Percentiles rank a stretch among this genome's conserved stretches.
phyloP scores from a whole-genome alignment of 805 yeast species.

The Deakozyma indianensis region DNA sequence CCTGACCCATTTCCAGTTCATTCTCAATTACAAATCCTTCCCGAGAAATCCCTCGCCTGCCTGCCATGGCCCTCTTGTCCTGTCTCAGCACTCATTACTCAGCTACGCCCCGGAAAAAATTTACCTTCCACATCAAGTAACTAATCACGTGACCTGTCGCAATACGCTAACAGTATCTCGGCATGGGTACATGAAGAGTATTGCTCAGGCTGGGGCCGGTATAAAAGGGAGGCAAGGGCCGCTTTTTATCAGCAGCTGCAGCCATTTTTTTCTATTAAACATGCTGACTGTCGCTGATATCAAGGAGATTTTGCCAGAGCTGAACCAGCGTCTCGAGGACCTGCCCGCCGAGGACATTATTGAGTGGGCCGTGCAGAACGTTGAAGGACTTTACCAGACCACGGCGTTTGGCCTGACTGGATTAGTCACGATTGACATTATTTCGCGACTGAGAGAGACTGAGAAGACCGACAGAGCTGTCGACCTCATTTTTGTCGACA shows the following conservation, averaged over 20 bases:
- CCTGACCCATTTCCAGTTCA: too few relatives aligned
- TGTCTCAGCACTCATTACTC: too few relatives aligned
- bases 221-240: not conserved
- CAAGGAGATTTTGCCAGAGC: constrained; percentile 42
- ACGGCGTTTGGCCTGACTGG: constrained; percentile 96
- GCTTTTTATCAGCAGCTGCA: not conserved
- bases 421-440: constrained; percentile 71
- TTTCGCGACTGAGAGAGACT: constrained; percentile 34
- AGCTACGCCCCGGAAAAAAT: not conserved
- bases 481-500: constrained; percentile 77
- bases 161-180: not conserved
- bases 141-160: not conserved
- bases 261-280: not conserved
- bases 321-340: constrained; percentile 46
- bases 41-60: too few relatives aligned
- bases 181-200: not conserved
- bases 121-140: not conserved
- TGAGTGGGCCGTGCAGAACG: constrained; percentile 69
- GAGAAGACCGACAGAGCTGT: constrained; percentile 27
- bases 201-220: not conserved
- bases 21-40: too few relatives aligned
- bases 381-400: constrained; percentile 75
- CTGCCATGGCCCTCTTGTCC: too few relatives aligned
- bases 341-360: constrained; percentile 59
- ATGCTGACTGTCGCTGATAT: constrained; percentile 1